phyloP scores from a whole-genome alignment of 2,329 filamentous ascomycete genomes.

The Ploettnerulaceae sp. region DNA sequence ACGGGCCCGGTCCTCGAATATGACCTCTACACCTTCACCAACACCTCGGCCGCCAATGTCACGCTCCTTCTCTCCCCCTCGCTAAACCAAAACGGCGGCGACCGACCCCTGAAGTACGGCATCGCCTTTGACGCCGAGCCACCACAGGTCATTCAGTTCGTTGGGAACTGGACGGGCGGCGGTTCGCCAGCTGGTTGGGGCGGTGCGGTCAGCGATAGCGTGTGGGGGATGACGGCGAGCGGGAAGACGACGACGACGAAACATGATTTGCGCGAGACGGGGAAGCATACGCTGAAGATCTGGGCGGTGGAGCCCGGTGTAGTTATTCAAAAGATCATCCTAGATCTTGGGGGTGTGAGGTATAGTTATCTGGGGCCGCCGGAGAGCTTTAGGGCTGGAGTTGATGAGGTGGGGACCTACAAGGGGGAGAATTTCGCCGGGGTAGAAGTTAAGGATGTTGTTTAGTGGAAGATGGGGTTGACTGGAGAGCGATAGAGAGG shows the following conservation, averaged over 20 bases:
- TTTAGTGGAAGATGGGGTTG: slow-evolving; percentile 5
- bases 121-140: slow-evolving; percentile 40
- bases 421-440: slow-evolving; percentile 25
- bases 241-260: slow-evolving; percentile 30
- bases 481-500: too few species aligned
- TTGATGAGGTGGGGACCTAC: slow-evolving; percentile 18
- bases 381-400: slow-evolving; percentile 32
- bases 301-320: slow-evolving; percentile 36
- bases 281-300: slow-evolving; percentile 34
- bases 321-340: slow-evolving; percentile 38
- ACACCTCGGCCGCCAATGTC: slow-evolving; percentile 34
- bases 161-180: slow-evolving; percentile 23
- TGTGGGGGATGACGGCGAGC: slow-evolving; percentile 26
- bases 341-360: slow-evolving; percentile 39
- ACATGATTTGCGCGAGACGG: slow-evolving; percentile 22
- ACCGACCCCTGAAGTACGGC: slow-evolving; percentile 47
- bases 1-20: slow-evolving; percentile 55
- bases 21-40: slow-evolving; percentile 56
- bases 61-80: slow-evolving; percentile 49
- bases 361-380: slow-evolving; percentile 39
- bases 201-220: slow-evolving; percentile 25
- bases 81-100: slow-evolving; percentile 45
- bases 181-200: slow-evolving; percentile 24
- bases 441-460: slow-evolving; percentile 7
- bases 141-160: slow-evolving; percentile 35